Evolutionary conservation across 257 asterid species (phyloP).

Genomic region (Solanum clarkiae): DNA sequence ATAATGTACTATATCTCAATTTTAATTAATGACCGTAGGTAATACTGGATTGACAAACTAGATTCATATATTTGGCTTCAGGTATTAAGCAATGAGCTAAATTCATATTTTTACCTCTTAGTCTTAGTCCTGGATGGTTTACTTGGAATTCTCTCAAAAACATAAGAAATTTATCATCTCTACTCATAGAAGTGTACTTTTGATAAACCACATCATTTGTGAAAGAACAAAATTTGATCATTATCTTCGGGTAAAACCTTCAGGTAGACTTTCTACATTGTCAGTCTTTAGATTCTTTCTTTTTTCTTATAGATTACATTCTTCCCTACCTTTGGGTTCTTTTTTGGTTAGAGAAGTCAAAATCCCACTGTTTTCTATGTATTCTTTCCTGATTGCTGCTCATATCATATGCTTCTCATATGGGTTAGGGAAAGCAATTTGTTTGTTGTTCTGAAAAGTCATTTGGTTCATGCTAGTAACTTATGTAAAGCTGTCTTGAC

Average conservation of each 20-base stretch:
- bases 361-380: neutral
- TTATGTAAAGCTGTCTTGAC: slow-evolving; percentile 1
- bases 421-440: neutral
- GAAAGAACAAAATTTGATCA: neutral
- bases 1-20: neutral
- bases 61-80: neutral
- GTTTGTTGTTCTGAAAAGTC: neutral
- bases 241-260: neutral
- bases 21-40: neutral
- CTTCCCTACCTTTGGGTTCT: neutral
- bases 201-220: neutral
- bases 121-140: neutral
- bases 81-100: neutral
- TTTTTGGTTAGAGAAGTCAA: neutral
- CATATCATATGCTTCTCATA: neutral
- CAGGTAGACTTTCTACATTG: neutral
- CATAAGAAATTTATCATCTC: neutral
- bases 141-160: neutral
- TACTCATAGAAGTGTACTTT: neutral
- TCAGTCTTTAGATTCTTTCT: neutral
- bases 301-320: neutral
- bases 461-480: neutral
- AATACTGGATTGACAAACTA: neutral
- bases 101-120: neutral
- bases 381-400: neutral